These are phyloP conservation scores for Gracilaria vermiculophylla DNA, from an alignment of 23 red algal genomes.

Conservation along the genomic window DNA sequence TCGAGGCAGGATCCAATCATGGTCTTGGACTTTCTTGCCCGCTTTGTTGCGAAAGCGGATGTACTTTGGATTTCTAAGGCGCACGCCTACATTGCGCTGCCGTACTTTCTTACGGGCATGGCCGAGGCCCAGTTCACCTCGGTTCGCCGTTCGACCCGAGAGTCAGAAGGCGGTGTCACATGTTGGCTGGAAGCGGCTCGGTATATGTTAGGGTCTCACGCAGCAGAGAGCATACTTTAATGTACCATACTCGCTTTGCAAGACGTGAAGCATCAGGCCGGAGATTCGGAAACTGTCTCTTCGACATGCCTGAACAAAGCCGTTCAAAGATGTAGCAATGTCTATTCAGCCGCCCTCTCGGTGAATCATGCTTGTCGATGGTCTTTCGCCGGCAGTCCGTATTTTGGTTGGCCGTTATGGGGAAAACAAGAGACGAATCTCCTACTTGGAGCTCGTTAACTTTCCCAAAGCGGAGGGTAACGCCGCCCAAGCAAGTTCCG, in stretches of 20 bases:
- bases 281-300: background rate
- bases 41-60: background rate
- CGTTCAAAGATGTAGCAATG: background rate
- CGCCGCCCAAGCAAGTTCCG: background rate
- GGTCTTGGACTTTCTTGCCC: background rate
- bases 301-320: background rate
- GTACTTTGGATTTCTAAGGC: background rate
- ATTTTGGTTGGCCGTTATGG: background rate
- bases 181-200: background rate
- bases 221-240: background rate
- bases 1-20: background rate
- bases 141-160: background rate
- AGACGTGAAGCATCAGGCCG: background rate
- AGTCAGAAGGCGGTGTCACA: background rate
- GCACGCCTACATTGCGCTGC: background rate
- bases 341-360: background rate
- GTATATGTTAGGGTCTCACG: background rate
- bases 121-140: background rate
- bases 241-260: background rate
- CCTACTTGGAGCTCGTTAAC: background rate
- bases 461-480: background rate
- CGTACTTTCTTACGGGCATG: background rate
- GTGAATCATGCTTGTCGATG: background rate
- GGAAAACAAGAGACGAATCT: background rate
- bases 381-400: background rate